Evolutionary conservation across 257 asterid genomes (phyloP).

Genomic region (Pogostemon cablin): DNA sequence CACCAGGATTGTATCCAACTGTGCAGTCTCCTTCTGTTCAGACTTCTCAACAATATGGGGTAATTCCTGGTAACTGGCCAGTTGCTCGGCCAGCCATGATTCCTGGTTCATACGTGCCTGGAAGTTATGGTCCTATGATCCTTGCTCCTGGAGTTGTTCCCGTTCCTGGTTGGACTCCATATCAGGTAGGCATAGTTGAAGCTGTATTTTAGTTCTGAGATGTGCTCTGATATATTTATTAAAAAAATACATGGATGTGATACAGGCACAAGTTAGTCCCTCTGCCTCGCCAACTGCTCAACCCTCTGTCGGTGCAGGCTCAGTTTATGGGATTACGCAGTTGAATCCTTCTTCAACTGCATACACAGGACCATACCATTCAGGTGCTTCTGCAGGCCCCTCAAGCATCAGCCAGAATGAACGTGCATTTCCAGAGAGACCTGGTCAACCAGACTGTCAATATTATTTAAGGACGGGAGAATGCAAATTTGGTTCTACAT

Average conservation of each 20-base stretch:
- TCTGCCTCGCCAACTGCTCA: constrained; percentile 61
- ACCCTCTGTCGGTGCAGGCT: constrained; percentile 63
- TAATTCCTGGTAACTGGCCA: constrained; percentile 84
- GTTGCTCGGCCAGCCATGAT: constrained; percentile 74
- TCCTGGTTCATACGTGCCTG: constrained; percentile 78
- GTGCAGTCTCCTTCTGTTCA: constrained; percentile 76
- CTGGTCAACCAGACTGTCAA: constrained; percentile 87
- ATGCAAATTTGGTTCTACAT: constrained; percentile 81
- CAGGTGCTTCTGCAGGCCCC: constrained; percentile 65
- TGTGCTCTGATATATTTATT: constrained; percentile 26
- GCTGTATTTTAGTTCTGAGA: constrained; percentile 3
- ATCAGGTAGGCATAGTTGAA: constrained; percentile 59
- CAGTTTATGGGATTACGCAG: constrained; percentile 62
- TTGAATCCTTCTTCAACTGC: constrained; percentile 77
- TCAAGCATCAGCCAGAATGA: constrained; percentile 70
- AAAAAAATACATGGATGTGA: constrained; percentile 30
- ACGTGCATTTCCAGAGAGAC: constrained; percentile 74
- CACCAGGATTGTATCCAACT: constrained; percentile 62
- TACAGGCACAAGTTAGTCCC: constrained; percentile 64
- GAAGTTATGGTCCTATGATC: constrained; percentile 74
- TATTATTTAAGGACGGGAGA: constrained; percentile 82
- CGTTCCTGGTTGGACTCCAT: constrained; percentile 83
- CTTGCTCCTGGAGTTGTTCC: constrained; percentile 86
- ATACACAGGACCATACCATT: constrained; percentile 62
- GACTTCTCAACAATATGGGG: constrained; percentile 87